Conservation (phyloP, 306 rosid species). For the Astragalus glycyphyllos region DNA sequence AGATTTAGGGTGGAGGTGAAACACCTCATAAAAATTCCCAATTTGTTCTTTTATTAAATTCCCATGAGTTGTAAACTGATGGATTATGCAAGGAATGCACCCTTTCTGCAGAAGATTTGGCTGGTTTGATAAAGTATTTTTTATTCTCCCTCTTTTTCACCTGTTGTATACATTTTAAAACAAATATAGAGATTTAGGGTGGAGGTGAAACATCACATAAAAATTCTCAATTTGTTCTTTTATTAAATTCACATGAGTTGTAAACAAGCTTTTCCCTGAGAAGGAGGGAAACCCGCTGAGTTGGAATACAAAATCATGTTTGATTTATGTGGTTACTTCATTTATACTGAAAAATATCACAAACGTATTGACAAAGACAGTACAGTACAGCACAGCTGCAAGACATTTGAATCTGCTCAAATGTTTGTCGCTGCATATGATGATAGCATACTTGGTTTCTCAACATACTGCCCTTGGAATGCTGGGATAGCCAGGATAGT, state of each 20-base stretch:
- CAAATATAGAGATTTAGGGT: conserved; percentile 23
- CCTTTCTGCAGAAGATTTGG: conserved; percentile 77
- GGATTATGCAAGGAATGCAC: conserved; percentile 80
- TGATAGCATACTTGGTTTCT: too few species aligned
- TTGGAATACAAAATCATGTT: conserved; percentile 20
- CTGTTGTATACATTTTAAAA: neutral
- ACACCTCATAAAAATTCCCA: too few species aligned
- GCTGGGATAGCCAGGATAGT: conserved; percentile 1
- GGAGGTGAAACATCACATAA: conserved; percentile 17
- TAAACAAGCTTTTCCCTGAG: neutral
- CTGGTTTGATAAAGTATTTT: conserved; percentile 78
- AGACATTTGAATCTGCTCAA: conserved; percentile 4
- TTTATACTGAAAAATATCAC: neutral
- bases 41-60: too few species aligned
- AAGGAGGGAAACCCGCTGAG: conserved; percentile 10
- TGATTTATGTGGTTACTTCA: neutral
- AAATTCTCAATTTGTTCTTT: conserved; percentile 25
- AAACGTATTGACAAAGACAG: conserved; percentile 6
- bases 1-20: conserved; percentile 32
- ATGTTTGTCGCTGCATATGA: neutral
- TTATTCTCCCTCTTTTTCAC: conserved; percentile 39
- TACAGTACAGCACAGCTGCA: neutral
- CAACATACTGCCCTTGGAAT: neutral
- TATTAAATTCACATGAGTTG: conserved; percentile 30
- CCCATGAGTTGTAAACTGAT: too few species aligned